Evolutionary conservation across 345 rosid species (phyloP).

Genomic region (Sapria himalayana): DNA sequence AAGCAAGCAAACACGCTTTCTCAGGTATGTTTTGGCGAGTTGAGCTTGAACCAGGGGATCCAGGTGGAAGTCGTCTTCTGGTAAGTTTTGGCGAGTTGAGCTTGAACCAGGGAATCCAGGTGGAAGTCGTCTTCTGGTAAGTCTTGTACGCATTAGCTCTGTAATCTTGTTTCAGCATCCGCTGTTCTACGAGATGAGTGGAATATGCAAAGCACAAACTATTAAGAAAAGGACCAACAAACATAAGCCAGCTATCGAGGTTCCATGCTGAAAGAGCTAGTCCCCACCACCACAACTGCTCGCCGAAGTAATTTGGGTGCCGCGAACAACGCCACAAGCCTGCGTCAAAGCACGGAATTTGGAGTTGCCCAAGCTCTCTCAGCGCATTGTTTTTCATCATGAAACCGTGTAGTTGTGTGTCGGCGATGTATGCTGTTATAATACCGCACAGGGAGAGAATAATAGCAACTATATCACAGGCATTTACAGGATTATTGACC

Average conservation of each 20-base stretch:
- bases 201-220: slow-evolving; percentile 63
- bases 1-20: too few species aligned
- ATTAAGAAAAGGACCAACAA: slow-evolving; percentile 44
- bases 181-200: slow-evolving; percentile 55
- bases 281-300: slow-evolving; percentile 99
- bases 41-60: slow-evolving; percentile 90
- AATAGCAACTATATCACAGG: slow-evolving; percentile 45
- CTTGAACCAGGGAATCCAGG: slow-evolving; percentile 89
- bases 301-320: slow-evolving; percentile 94
- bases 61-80: slow-evolving; percentile 87
- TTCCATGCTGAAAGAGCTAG: slow-evolving; percentile 65
- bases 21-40: too few species aligned
- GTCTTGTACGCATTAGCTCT: slow-evolving; percentile 70
- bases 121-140: slow-evolving; percentile 83
- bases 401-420: slow-evolving; percentile 64
- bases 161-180: slow-evolving; percentile 55
- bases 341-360: slow-evolving; percentile 41
- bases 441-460: slow-evolving; percentile 43
- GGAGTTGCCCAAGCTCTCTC: slow-evolving; percentile 54
- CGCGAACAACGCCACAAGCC: slow-evolving; percentile 74
- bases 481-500: slow-evolving; percentile 36
- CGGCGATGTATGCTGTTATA: slow-evolving; percentile 53
- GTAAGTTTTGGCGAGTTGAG: too few species aligned
- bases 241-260: slow-evolving; percentile 62
- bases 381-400: slow-evolving; percentile 41